These are phyloP conservation scores for Phylloporus sp. DNA, from an alignment of 768 basidiomycete genomes.

Conservation along the genomic window DNA sequence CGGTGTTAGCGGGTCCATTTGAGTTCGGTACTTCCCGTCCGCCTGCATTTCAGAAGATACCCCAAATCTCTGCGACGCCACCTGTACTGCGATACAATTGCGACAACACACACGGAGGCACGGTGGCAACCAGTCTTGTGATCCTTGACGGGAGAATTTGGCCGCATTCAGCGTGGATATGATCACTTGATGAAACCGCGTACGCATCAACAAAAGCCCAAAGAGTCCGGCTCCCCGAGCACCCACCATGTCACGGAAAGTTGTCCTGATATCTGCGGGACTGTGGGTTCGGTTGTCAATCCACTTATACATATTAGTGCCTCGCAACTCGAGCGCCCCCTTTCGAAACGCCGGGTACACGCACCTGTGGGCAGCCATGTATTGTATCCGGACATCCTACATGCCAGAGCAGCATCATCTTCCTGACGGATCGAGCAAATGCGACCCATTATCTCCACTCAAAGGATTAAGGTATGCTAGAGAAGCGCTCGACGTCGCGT, in stretches of 20 bases:
- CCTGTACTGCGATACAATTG: constrained; percentile 15
- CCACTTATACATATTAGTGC: background rate
- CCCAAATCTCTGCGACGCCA: constrained; percentile 4
- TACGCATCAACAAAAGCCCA: background rate
- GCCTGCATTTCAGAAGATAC: background rate
- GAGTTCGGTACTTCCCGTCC: background rate
- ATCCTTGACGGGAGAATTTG: background rate
- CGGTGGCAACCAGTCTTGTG: background rate
- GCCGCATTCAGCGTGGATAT: constrained; percentile 1
- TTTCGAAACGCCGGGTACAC: constrained; percentile 16
- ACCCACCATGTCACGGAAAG: background rate
- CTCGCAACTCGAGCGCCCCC: background rate
- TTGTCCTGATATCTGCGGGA: background rate
- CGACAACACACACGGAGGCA: constrained; percentile 1
- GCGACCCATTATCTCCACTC: background rate
- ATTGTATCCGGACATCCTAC: background rate
- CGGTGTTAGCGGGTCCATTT: background rate
- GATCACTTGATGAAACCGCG: background rate
- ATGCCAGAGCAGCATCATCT: background rate
- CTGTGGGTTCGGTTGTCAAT: background rate
- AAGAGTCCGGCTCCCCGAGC: background rate
- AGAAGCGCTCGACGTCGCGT: background rate
- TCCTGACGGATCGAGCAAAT: background rate
- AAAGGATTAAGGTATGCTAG: background rate
- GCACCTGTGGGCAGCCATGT: background rate